Evolutionary conservation across 805 yeast species (phyloP).

Genomic region (Candida golubevii): DNA sequence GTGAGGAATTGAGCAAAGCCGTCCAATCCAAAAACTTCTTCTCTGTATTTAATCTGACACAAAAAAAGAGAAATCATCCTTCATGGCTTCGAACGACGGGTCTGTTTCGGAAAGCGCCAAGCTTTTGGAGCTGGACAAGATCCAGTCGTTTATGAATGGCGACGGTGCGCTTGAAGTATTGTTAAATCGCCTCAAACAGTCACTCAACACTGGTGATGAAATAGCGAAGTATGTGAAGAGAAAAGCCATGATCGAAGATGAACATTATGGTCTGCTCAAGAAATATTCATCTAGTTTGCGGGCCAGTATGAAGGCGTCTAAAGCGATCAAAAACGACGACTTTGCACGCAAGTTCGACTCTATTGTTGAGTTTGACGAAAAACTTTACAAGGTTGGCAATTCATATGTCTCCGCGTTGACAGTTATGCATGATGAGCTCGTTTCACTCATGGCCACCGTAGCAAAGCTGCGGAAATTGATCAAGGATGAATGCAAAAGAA

Average conservation of each 20-base stretch:
- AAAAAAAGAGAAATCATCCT: too few relatives aligned
- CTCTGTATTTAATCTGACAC: too few relatives aligned
- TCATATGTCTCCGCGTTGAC: conserved; percentile 76
- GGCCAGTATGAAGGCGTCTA: conserved; percentile 40
- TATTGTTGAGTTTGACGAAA: conserved; percentile 75
- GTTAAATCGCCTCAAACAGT: conserved; percentile 69
- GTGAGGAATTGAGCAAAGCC: too few relatives aligned
- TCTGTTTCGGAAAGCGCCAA: conserved; percentile 11
- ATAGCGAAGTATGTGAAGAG: conserved; percentile 73
- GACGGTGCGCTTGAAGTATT: conserved; percentile 76
- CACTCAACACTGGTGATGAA: conserved; percentile 80
- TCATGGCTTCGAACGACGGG: conserved; percentile 3
- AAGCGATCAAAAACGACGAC: conserved; percentile 54
- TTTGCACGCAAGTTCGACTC: conserved; percentile 63
- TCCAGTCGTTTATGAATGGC: conserved; percentile 52
- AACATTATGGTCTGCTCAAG: conserved; percentile 67
- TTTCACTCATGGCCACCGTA: conserved; percentile 64
- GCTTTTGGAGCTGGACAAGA: conserved; percentile 34
- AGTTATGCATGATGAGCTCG: conserved; percentile 81
- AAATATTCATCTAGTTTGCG: conserved; percentile 61
- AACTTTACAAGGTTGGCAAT: conserved; percentile 59
- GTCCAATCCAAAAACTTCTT: too few relatives aligned
- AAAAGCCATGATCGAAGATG: conserved; percentile 74
- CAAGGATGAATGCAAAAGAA: conserved; percentile 77
- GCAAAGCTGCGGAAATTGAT: conserved; percentile 66